Evolutionary conservation across 805 yeast genomes (phyloP).

Genomic region (Starmera pachycereana): DNA sequence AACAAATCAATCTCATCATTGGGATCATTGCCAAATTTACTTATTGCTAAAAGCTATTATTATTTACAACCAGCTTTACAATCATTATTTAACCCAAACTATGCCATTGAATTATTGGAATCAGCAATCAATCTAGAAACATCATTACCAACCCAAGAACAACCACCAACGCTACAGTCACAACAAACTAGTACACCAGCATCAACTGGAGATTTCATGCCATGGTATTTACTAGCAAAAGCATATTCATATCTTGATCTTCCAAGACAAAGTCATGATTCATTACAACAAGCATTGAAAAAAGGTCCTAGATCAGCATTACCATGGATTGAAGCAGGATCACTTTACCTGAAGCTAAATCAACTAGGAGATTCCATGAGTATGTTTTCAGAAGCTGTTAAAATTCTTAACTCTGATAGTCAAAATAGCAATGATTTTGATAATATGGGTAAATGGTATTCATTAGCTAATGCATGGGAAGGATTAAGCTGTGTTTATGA

Average conservation of each 20-base stretch:
- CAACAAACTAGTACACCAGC: constrained; percentile 1
- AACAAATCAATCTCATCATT: constrained; percentile 35
- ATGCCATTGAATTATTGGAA: constrained; percentile 27
- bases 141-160: constrained; percentile 8
- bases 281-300: constrained; percentile 42
- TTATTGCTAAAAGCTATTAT: constrained; percentile 40
- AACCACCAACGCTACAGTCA: constrained; percentile 4
- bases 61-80: constrained; percentile 25
- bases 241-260: constrained; percentile 37
- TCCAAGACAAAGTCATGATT: constrained; percentile 43
- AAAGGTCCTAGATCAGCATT: constrained; percentile 44
- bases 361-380: constrained; percentile 58
- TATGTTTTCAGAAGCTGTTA: constrained; percentile 57
- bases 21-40: constrained; percentile 33
- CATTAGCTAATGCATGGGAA: constrained; percentile 54
- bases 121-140: constrained; percentile 20
- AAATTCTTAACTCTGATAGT: constrained; percentile 37
- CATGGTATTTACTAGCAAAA: constrained; percentile 44
- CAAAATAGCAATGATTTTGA: constrained; percentile 23
- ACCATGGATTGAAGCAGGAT: constrained; percentile 60
- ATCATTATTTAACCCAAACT: constrained; percentile 21
- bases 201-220: constrained; percentile 38
- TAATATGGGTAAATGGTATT: constrained; percentile 3
- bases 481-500: constrained; percentile 54
- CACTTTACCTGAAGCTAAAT: constrained; percentile 44